A percentile compares a stretch with the other conserved stretches of the same genome.
Conservation (phyloP, 2,329 filamentous ascomycete genomes). For the Pseudocercospora musae region DNA sequence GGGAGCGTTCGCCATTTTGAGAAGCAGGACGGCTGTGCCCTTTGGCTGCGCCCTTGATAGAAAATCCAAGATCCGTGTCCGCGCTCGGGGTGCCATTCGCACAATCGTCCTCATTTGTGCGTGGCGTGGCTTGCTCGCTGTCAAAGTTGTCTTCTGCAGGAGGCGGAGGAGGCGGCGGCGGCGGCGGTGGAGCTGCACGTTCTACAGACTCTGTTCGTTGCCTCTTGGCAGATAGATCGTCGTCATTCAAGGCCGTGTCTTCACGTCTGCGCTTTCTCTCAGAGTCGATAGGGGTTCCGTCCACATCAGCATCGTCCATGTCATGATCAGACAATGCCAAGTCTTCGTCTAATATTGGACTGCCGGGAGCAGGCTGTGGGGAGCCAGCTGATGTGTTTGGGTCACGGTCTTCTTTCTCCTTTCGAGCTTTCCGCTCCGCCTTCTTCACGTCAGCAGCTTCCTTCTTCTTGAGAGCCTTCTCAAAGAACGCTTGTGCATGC, state of each 20-base stretch:
- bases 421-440: constrained; percentile 45
- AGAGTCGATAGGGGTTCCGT: constrained; percentile 26
- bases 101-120: constrained; percentile 12
- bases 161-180: constrained; percentile 42
- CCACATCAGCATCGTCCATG: constrained; percentile 20
- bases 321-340: constrained; percentile 30
- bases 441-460: constrained; percentile 65
- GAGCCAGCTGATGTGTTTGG: constrained; percentile 31
- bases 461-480: constrained; percentile 79
- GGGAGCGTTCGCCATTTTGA: constrained; percentile 36
- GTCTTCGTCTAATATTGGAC: constrained; percentile 24
- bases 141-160: constrained; percentile 22
- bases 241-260: constrained; percentile 36
- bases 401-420: constrained; percentile 23
- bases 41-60: constrained; percentile 28
- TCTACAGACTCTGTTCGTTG: constrained; percentile 29
- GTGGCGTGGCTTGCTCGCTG: constrained; percentile 13
- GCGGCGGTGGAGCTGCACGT: constrained; percentile 37
- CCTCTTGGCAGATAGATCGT: constrained; percentile 30
- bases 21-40: constrained; percentile 19
- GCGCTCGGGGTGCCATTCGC: constrained; percentile 8
- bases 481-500: constrained; percentile 80
- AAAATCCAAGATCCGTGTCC: constrained; percentile 27
- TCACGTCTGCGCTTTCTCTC: constrained; percentile 29
- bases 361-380: constrained; percentile 22